Conservation (phyloP, 2,329 filamentous ascomycete species). For the Alternaria incomplexa region DNA sequence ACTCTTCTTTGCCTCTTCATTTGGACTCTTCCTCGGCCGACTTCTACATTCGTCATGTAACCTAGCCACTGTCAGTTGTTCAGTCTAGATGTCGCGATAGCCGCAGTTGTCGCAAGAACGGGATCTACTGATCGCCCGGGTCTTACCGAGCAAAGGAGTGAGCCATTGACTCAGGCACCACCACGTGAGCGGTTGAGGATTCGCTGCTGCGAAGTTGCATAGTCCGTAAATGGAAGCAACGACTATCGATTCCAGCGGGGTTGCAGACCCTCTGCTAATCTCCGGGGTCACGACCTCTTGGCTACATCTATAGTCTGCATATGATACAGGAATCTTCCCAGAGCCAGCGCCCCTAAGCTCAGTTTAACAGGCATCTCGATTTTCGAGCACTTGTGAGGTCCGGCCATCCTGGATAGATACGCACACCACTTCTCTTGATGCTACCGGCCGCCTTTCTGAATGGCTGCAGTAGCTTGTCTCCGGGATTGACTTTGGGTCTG, state of each 20-base stretch:
- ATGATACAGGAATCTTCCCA: slow-evolving; percentile 11
- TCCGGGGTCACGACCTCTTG: slow-evolving; percentile 9
- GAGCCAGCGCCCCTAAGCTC: slow-evolving; percentile 1
- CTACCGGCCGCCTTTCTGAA: slow-evolving; percentile 9
- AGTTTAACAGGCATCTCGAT: slow-evolving; percentile 9
- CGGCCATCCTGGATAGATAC: slow-evolving; percentile 4
- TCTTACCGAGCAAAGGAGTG: not conserved
- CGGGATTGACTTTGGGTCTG: slow-evolving; percentile 18
- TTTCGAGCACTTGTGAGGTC: slow-evolving; percentile 8
- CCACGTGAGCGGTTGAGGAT: not conserved
- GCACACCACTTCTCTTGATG: slow-evolving; percentile 8
- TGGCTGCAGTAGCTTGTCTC: slow-evolving; percentile 11
- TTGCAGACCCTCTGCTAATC: slow-evolving; percentile 15
- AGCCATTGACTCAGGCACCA: not conserved
- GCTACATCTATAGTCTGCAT: slow-evolving; percentile 7
- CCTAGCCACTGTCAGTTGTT: not conserved
- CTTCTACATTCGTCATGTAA: not conserved
- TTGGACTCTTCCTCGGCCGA: not conserved
- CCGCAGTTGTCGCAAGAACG: slow-evolving; percentile 4
- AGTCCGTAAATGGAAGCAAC: slow-evolving; percentile 15
- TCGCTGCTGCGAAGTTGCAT: not conserved
- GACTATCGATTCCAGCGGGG: slow-evolving; percentile 18
- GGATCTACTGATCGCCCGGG: slow-evolving; percentile 3
- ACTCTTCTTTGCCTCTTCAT: not conserved
- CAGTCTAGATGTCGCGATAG: not conserved